Percentiles rank a stretch among this genome's conserved stretches.
Conservation (phyloP, 495 filamentous ascomycete genomes). For the Pyrenula massariospora region DNA sequence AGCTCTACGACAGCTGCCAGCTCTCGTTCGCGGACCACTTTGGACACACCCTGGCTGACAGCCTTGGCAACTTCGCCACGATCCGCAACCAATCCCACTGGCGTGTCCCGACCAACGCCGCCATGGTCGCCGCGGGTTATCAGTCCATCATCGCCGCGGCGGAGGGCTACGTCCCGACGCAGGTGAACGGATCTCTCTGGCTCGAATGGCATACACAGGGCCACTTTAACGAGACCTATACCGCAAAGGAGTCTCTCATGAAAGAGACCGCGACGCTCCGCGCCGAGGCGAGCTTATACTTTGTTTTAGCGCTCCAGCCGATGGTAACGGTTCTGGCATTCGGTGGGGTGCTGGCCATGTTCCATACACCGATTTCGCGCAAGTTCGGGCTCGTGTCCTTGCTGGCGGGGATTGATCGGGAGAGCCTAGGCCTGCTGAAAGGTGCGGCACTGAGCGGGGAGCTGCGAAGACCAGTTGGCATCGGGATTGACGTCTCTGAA, state of each 20-base stretch:
- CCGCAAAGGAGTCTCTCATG: too few species aligned
- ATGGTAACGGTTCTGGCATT: too few species aligned
- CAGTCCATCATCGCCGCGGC: too few species aligned
- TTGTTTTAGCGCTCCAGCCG: too few species aligned
- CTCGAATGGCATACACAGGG: too few species aligned
- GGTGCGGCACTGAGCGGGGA: conserved; percentile 8
- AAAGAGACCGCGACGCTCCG: too few species aligned
- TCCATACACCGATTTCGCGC: conserved; percentile 3
- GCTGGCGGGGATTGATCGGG: conserved; percentile 5
- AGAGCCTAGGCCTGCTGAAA: conserved; percentile 5
- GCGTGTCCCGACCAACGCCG: conserved; percentile 2
- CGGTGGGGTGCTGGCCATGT: neutral
- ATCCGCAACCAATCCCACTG: conserved; percentile 3
- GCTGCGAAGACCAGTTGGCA: neutral
- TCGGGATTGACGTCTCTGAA: neutral
- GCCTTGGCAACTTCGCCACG: conserved; percentile 4
- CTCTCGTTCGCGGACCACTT: conserved; percentile 3
- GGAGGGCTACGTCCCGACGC: too few species aligned
- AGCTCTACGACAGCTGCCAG: conserved; percentile 6
- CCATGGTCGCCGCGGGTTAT: conserved; percentile 4
- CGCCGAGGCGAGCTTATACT: too few species aligned
- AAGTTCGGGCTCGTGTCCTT: conserved; percentile 7
- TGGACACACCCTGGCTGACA: conserved; percentile 6
- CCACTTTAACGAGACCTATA: too few species aligned
- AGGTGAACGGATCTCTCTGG: too few species aligned